phyloP scores from a whole-genome alignment of 1,284 basidiomycete genomes.

The Jaminaea rosea region DNA sequence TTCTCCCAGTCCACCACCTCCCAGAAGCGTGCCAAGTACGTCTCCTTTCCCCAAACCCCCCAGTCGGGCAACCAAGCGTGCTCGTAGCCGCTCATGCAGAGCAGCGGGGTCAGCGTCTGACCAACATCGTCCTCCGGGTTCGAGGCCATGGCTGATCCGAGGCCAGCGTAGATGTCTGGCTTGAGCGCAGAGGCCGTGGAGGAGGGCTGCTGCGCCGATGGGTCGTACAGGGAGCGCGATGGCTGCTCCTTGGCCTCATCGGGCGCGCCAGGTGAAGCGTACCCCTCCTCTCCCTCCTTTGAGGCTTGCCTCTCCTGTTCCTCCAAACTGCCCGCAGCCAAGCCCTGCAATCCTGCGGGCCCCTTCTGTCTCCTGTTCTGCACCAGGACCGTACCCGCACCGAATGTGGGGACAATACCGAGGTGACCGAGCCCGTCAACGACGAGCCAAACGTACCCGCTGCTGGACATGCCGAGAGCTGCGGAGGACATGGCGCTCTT shows the following conservation, averaged over 20 bases:
- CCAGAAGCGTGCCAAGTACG: slow-evolving; percentile 85
- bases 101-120: slow-evolving; percentile 59
- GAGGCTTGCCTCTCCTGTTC: too few species aligned
- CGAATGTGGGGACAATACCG: slow-evolving; percentile 74
- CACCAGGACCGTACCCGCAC: slow-evolving; percentile 78
- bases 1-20: slow-evolving; percentile 70
- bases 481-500: slow-evolving; percentile 69
- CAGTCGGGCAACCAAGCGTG: slow-evolving; percentile 83
- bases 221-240: too few species aligned
- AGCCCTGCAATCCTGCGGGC: background rate
- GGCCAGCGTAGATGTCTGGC: too few species aligned
- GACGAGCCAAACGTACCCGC: slow-evolving; percentile 82
- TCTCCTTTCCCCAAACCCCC: slow-evolving; percentile 87
- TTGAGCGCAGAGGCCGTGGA: too few species aligned
- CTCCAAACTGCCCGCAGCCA: too few species aligned
- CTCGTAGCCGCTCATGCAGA: slow-evolving; percentile 79
- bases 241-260: too few species aligned
- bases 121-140: too few species aligned
- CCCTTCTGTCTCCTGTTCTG: slow-evolving; percentile 34
- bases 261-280: too few species aligned
- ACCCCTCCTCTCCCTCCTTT: too few species aligned
- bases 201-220: too few species aligned
- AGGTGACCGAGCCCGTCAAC: slow-evolving; percentile 59
- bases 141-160: too few species aligned
- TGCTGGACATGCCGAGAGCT: slow-evolving; percentile 63